These are phyloP conservation scores for Senecio squalidus DNA, from an alignment of 140 eudicot species.

Conservation along the genomic window DNA sequence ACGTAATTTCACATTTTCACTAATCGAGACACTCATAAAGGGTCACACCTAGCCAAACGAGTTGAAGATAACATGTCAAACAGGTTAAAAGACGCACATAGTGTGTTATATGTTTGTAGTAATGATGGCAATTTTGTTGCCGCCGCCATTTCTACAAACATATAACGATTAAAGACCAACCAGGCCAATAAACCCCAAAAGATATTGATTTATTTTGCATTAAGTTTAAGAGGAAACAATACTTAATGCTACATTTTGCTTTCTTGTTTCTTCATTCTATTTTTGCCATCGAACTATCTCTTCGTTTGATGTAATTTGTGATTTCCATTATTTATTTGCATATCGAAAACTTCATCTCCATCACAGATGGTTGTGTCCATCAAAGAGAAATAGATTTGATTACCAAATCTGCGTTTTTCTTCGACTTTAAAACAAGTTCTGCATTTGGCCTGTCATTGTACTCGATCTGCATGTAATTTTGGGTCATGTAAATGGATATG, in stretches of 20 bases:
- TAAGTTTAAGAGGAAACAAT: neutral
- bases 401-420: slow-evolving; percentile 75
- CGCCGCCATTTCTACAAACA: neutral
- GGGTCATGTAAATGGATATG: neutral
- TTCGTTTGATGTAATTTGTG: neutral
- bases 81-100: too few species aligned
- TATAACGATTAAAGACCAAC: neutral
- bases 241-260: neutral
- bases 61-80: too few species aligned
- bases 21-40: too few species aligned
- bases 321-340: neutral
- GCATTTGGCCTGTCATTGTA: slow-evolving; percentile 95
- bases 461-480: slow-evolving; percentile 52
- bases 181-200: neutral
- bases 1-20: too few species aligned
- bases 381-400: slow-evolving; percentile 63
- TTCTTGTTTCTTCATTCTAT: neutral
- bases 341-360: neutral
- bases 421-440: slow-evolving; percentile 70
- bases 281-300: neutral
- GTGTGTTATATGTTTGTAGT: too few species aligned
- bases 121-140: neutral
- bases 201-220: slow-evolving; percentile 2
- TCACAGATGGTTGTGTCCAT: slow-evolving; percentile 10
- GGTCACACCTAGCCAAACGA: too few species aligned